These are phyloP conservation scores for Thielaviopsis musarum DNA, from an alignment of 2,329 filamentous ascomycete genomes.

Conservation along the genomic window DNA sequence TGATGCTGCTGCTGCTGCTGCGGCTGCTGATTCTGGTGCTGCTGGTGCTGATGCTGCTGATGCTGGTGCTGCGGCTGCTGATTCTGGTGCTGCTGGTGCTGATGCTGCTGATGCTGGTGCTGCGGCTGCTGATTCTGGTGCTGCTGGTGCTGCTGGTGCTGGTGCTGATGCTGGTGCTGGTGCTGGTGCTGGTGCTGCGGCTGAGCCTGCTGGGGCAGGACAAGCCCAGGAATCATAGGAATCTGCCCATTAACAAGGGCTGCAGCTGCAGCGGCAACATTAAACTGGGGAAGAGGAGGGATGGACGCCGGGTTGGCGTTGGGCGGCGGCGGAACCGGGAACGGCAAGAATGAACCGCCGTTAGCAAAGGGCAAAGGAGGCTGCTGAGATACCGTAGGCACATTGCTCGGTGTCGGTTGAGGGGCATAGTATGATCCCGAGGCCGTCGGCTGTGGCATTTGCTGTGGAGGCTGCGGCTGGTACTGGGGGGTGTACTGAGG, in stretches of 20 bases:
- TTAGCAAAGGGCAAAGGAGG: background rate
- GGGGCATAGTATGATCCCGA: background rate
- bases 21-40: constrained; percentile 13
- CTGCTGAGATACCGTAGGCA: background rate
- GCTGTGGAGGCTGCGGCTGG: background rate
- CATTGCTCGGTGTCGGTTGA: background rate
- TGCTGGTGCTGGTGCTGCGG: background rate
- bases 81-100: constrained; percentile 5
- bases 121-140: constrained; percentile 19
- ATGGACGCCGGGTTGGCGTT: constrained; percentile 2
- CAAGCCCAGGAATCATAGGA: background rate
- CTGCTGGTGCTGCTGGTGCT: constrained; percentile 16
- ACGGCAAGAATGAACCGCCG: background rate
- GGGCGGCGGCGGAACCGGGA: constrained; percentile 5
- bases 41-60: background rate
- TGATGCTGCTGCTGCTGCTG: constrained; percentile 19
- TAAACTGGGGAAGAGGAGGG: constrained; percentile 1
- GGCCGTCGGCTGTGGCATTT: background rate
- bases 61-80: too few relatives aligned
- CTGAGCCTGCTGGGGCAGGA: background rate
- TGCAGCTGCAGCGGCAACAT: background rate
- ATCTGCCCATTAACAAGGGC: background rate
- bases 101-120: constrained; percentile 18
- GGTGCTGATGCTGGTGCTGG: constrained; percentile 13
- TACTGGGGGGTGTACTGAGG: background rate